Evolutionary conservation across 139 green algal species (phyloP), one percentile per base, ranked within the genome.

Genomic region (Chlorella sp.): DNA sequence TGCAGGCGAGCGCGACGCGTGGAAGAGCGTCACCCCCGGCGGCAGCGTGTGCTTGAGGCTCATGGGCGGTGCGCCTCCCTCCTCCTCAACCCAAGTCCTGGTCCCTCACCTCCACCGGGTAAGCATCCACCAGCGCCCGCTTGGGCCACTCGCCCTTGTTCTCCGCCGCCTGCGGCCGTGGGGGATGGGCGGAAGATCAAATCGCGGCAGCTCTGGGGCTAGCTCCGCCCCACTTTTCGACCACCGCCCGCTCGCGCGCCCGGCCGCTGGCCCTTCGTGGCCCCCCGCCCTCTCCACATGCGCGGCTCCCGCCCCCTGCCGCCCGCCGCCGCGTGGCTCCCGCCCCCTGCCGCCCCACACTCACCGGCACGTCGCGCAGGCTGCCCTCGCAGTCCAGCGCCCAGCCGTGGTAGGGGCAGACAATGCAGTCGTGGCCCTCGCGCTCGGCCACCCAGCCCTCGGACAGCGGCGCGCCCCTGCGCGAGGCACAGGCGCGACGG

Each of bases 351-450:
- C 36, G 36, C 21, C 38, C 21, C 36, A 14, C 17, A 31, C 73
- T 65, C 62, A 73, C 75, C 42, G 79, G 83, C 77, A 92, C 75
- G 50, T 88, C 79, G 41, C 31, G 77, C 56, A 90, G 69, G 23
- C 61, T 17, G 21, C 85, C 92, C 1, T 90, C 59, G 8, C 61
- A 76, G 61, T 96, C 87, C 72, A 96, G 89, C 1, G 90, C 90
- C 92, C 92, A 97, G 60, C 90, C 83, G 72, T 91, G 86, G 80
- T 90, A 90, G 29, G 78, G 79, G 69, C 83, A 91, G 25, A 84
- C 87, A 31, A 96, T 80, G 76, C 91, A 95, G 45, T 81, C 82
- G 38, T 91, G 77, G 56, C 79, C 79, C 2, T 73, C 68, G 17
- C 80, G 72, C 35, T 86, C n/a, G 0, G 25, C 45, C 29, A 88